Evolutionary conservation across 495 filamentous ascomycete genomes (phyloP).

Genomic region (Lepidopterella palustris): DNA sequence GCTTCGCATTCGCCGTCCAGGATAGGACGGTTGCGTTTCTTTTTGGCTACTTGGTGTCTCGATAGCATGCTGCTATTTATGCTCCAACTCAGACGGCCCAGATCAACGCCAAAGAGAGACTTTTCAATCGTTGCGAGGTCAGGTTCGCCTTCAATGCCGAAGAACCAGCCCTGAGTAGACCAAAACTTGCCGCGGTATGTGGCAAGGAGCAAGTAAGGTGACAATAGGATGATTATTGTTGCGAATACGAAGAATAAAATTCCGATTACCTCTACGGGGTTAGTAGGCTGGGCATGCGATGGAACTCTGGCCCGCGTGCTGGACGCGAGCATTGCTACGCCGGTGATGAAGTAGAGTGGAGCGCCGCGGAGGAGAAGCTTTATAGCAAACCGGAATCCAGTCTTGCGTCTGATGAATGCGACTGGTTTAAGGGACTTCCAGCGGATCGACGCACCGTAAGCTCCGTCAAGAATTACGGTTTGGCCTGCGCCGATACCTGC

Average conservation of each 20-base stretch:
- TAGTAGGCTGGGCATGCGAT: not conserved
- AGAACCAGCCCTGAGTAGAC: constrained; percentile 34
- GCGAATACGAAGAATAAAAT: constrained; percentile 5
- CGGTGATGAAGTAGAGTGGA: constrained; percentile 8
- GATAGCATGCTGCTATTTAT: constrained; percentile 27
- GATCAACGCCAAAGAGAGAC: constrained; percentile 29
- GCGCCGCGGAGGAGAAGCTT: constrained; percentile 10
- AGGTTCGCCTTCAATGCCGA: constrained; percentile 37
- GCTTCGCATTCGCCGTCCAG: constrained; percentile 13
- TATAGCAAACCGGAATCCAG: constrained; percentile 21
- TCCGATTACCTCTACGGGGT: not conserved
- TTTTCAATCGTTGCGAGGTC: constrained; percentile 30
- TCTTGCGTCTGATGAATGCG: constrained; percentile 1
- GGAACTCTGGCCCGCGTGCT: not conserved
- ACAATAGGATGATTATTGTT: not conserved
- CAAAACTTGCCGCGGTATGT: constrained; percentile 28
- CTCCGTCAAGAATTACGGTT: constrained; percentile 41
- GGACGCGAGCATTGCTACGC: not conserved
- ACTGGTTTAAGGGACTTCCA: constrained; percentile 37
- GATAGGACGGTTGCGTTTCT: not conserved
- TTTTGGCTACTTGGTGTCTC: constrained; percentile 7
- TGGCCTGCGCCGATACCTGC: constrained; percentile 38
- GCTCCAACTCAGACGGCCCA: constrained; percentile 29
- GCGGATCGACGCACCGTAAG: constrained; percentile 31
- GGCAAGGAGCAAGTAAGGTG: constrained; percentile 16